Base-by-base conservation (phyloP, 768 basidiomycete genomes). In the Pulveroboletus sp. region DNA sequence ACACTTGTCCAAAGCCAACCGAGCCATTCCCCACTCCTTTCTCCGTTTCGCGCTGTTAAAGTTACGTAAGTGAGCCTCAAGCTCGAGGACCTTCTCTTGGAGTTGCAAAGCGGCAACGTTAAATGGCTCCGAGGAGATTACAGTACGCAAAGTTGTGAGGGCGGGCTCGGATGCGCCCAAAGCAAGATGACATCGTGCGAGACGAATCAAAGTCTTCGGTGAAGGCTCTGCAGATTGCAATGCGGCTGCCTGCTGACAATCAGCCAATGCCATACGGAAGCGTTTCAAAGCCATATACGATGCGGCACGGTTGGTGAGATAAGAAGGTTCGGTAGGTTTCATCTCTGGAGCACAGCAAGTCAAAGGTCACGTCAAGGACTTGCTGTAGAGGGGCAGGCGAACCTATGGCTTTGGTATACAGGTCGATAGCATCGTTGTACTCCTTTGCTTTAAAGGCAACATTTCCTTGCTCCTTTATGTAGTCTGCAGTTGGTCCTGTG, bases 241-340 rank as follows among this genome's bases (percentile, higher is more conserved):
- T 0, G 79, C 67, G 1, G 79, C 75, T 5, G 90, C 91, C 30
- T 74, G 74, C 64, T 89, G 89, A 60, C 89, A 93, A 62, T 94
- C 91, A 31, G 76, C 76, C 16, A 93, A 73, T 0, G 92, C 92
- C 0, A 73, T 69, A 27, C 81, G 75, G 74, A 86, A 93, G 29
- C 80, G 80, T 63, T 92, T 91, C 43, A 88, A 63, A 0, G 82
- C 80, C 80, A 94, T 93, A 63, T 85, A 80, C 2, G 90, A 84
- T 0, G 92, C 91, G 0, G 92, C 91, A 24, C 91, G 82, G 65
- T 94, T 94, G 1, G 89, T 89, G 53, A 85, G 73, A 62, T 86
- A 93, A 3, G 86, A 76, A 1, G 90, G 81, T 65, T 93, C 86
- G 4, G 72, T 57, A 1, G 82, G 67, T 51, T 81, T 81, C 56